Percentiles rank a stretch among this genome's conserved stretches.
Evolutionary conservation across 2,329 filamentous ascomycete species (phyloP).

Genomic region (Aspergillus latus): DNA sequence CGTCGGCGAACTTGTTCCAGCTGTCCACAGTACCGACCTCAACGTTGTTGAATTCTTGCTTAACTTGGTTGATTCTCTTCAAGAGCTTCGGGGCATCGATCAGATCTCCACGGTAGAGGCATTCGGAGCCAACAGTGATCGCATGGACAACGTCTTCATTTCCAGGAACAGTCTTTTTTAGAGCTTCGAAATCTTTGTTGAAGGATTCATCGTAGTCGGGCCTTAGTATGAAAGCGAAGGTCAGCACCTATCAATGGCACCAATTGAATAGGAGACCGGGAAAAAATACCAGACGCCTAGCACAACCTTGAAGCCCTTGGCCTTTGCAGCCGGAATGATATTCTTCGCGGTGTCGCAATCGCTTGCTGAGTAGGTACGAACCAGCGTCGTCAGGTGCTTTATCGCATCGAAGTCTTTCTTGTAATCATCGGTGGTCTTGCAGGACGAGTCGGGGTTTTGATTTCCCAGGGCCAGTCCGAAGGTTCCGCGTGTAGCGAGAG

Average conservation of each 20-base stretch:
- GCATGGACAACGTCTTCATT: slow-evolving; percentile 63
- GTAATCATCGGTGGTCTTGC: slow-evolving; percentile 65
- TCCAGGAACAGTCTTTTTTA: slow-evolving; percentile 46
- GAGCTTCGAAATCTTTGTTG: slow-evolving; percentile 59
- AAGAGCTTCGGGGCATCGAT: slow-evolving; percentile 58
- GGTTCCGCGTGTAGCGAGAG: slow-evolving; percentile 53
- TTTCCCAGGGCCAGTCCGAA: slow-evolving; percentile 68
- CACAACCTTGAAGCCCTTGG: slow-evolving; percentile 66
- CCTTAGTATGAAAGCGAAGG: slow-evolving; percentile 40
- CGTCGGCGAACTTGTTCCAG: slow-evolving; percentile 71
- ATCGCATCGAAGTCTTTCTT: slow-evolving; percentile 65
- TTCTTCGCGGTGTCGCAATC: slow-evolving; percentile 65
- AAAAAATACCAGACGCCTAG: slow-evolving; percentile 63
- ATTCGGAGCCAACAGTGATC: slow-evolving; percentile 70
- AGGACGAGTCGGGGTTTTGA: slow-evolving; percentile 60
- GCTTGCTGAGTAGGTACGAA: slow-evolving; percentile 66
- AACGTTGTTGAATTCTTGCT: slow-evolving; percentile 54
- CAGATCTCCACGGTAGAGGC: slow-evolving; percentile 68
- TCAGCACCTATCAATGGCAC: background rate
- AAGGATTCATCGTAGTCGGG: slow-evolving; percentile 64
- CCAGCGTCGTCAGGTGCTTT: slow-evolving; percentile 54
- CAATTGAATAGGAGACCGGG: background rate
- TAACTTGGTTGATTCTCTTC: slow-evolving; percentile 62
- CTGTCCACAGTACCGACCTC: slow-evolving; percentile 68
- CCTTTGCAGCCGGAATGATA: slow-evolving; percentile 65